Base-by-base conservation (phyloP, 164 flowering plant genomes). In the Santalum album region DNA sequence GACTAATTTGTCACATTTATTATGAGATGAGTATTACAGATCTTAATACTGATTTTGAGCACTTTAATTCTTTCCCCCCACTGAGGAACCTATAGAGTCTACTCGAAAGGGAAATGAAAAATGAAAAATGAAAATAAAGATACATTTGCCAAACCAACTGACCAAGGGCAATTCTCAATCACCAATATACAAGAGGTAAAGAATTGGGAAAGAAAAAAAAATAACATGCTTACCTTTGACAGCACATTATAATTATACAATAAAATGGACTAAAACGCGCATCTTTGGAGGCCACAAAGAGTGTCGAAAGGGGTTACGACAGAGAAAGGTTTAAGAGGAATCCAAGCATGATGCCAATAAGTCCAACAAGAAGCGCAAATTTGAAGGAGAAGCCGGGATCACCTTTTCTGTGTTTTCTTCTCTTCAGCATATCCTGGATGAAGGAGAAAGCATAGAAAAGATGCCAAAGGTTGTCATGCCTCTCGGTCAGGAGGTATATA, bases 331-430 rank as follows among this genome's bases (percentile, higher is more conserved):
- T 87, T 62, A 84, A 60, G 64, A 87, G 58, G 54, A 82, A 70
- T 25, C 95, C 95, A 39, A 75, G 64, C 72, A 82, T 59, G 49
- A 84, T 60, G 22, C 95, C 91, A 25, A 80, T 74, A 45, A 84
- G 64, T 50, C 75, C 95, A 43, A 77, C 91, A 21, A 76, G 57
- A 5, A 72, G 70, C 23, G 91, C 82, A 65, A 84, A 84, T 39
- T 26, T 65, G 44, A 84, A 60, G 51, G 95, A 80, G 74, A 83
- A 84, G 55, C 84, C 86, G 9, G 66, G 51, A 44, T 69, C 78
- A 46, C 50, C 59, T 69, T 58, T 77, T 51, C 72, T 75, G 22
- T 55, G 51, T 62, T 69, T 79, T 57, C 73, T 59, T 59, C 81
- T 74, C 65, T 71, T 81, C 68, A 79, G 53, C 63, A 65, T 22